A percentile compares a stretch with the other conserved stretches of the same genome.
Evolutionary conservation across 768 basidiomycete species (phyloP).

Genomic region (Lyophyllum shimeji): DNA sequence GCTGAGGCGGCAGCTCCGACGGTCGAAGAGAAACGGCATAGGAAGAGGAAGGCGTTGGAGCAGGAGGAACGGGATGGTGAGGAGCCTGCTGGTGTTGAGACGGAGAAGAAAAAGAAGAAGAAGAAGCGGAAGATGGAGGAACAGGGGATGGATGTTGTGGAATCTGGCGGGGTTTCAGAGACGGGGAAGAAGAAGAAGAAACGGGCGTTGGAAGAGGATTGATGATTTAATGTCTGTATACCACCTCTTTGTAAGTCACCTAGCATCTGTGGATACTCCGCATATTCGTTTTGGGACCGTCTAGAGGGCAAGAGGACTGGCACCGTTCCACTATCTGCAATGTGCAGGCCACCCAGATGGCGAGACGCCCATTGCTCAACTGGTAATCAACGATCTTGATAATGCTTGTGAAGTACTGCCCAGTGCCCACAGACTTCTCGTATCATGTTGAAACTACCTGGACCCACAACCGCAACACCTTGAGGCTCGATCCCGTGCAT

Average conservation of each 20-base stretch:
- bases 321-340: too few species aligned
- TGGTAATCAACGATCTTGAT: too few species aligned
- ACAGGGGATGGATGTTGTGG: conserved; percentile 13
- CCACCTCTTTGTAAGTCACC: conserved; percentile 1
- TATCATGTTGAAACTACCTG: too few species aligned
- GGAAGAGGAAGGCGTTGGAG: conserved; percentile 41
- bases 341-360: too few species aligned
- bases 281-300: neutral
- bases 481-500: too few species aligned
- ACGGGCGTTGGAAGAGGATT: conserved; percentile 21
- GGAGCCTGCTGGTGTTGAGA: conserved; percentile 19
- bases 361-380: too few species aligned
- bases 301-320: too few species aligned
- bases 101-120: conserved; percentile 33
- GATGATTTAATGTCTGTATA: neutral
- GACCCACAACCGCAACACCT: too few species aligned
- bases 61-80: conserved; percentile 32
- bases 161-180: conserved; percentile 14
- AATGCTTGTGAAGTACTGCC: too few species aligned
- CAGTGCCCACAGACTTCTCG: too few species aligned
- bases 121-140: conserved; percentile 43
- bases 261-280: neutral
- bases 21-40: conserved; percentile 76
- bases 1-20: conserved; percentile 71
- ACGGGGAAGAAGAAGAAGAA: conserved; percentile 33